These are phyloP conservation scores for Talaromyces sp. DNA, from an alignment of 2,329 filamentous ascomycete genomes.

Conservation along the genomic window DNA sequence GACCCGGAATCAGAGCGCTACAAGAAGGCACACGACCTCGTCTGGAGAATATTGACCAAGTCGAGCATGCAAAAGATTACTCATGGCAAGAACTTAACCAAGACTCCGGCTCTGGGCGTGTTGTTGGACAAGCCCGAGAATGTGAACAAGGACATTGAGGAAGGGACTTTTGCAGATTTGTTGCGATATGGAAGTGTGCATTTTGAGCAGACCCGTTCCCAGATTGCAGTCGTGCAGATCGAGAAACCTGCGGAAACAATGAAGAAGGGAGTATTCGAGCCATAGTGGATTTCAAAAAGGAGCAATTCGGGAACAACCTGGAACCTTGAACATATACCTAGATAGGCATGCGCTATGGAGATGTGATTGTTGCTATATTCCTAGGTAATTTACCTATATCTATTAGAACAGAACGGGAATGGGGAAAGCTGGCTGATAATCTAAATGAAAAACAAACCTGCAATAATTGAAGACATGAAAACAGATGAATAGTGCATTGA, in stretches of 20 bases:
- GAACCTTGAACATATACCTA: too few relatives aligned
- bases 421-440: too few relatives aligned
- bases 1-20: slow-evolving; percentile 24
- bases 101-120: slow-evolving; percentile 19
- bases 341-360: background rate
- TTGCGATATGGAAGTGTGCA: slow-evolving; percentile 27
- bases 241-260: slow-evolving; percentile 16
- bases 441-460: background rate
- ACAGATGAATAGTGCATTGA: background rate
- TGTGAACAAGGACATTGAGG: slow-evolving; percentile 20
- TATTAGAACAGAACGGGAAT: background rate
- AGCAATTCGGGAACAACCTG: too few relatives aligned
- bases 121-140: slow-evolving; percentile 25
- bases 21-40: slow-evolving; percentile 25
- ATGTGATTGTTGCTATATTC: background rate
- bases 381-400: background rate
- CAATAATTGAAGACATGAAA: background rate
- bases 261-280: slow-evolving; percentile 21
- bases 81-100: slow-evolving; percentile 25
- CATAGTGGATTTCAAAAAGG: slow-evolving; percentile 9
- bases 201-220: slow-evolving; percentile 23
- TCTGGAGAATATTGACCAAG: slow-evolving; percentile 22
- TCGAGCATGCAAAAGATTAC: slow-evolving; percentile 26
- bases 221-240: slow-evolving; percentile 15
- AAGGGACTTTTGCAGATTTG: slow-evolving; percentile 28